Conservation (phyloP, 352 stramenopile genomes). For the Globisporangium cylindrosporum region DNA sequence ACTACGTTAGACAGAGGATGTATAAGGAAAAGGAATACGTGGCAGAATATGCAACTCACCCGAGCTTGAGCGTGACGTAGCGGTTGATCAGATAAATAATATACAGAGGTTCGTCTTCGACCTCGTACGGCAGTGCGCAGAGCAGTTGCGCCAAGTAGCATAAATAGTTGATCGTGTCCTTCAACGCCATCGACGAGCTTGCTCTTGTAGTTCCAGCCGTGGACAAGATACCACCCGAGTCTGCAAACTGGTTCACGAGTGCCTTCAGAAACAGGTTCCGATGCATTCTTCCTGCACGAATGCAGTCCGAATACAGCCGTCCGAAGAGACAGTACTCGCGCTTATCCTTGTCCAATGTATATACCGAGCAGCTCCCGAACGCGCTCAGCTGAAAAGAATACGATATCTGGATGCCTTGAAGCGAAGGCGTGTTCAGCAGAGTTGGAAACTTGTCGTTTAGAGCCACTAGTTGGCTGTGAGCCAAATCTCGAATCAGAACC, state of each 20-base stretch:
- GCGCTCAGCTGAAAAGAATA: constrained; percentile 64
- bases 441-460: constrained; percentile 60
- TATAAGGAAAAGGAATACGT: not conserved
- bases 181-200: not conserved
- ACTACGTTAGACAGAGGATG: not conserved
- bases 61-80: constrained; percentile 72
- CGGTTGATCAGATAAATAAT: constrained; percentile 89
- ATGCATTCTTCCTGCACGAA: constrained; percentile 39
- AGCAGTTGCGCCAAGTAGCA: constrained; percentile 72
- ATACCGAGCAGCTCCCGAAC: constrained; percentile 49
- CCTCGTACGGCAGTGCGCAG: constrained; percentile 66
- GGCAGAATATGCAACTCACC: constrained; percentile 36
- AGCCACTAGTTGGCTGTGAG: constrained; percentile 59
- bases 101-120: constrained; percentile 81
- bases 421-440: constrained; percentile 45
- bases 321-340: constrained; percentile 73
- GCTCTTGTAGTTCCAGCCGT: constrained; percentile 9
- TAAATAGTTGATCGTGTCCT: constrained; percentile 60
- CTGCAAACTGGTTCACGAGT: constrained; percentile 69
- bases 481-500: constrained; percentile 55
- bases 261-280: constrained; percentile 63
- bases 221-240: constrained; percentile 44
- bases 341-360: constrained; percentile 62
- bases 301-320: constrained; percentile 62
- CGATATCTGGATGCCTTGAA: constrained; percentile 63